Base-by-base conservation (phyloP, 257 asterid genomes). In the Asclepias syriaca region DNA sequence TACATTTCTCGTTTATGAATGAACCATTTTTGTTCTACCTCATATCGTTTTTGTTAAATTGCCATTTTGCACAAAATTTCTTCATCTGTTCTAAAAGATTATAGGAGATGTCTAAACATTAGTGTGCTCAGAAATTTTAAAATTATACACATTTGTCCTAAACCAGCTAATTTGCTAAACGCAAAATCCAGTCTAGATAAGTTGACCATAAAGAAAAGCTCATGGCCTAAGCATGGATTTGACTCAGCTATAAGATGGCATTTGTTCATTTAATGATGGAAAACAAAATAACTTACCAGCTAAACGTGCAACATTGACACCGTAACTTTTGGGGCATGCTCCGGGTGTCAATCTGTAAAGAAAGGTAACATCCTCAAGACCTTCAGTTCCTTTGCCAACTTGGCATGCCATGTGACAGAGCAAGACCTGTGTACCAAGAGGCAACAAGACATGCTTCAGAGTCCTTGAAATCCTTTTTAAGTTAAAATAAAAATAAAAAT, bases 351-450 rank as follows among this genome's bases (percentile, higher is more conserved):
- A 86, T 77, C 90, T 90, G 85, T 91, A 92, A 6, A 94, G 97
- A 82, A 94, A 94, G 69, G 90, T 84, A 73, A 90, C 98, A 84
- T 94, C 98, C 84, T 90, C 99, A 13, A 89, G 84, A 79, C 89
- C 92, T 22, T 34, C 72, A 67, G 39, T 82, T 75, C 92, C 98
- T 85, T 86, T 79, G 51, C 79, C 87, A 66, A 91, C 89, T 81
- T 90, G 93, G 93, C 99, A 92, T 70, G 88, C 97, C 99, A 90
- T 91, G 73, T 94, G 99, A 77, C 93, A 87, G 29, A 91, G 95
- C 19, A 91, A 80, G 69, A 94, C 95, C 99, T 94, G 82, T 57
- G 70, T 27, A 72, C 65, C 73, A 68, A 45, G 56, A 55, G 53
- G 32, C 68, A 55, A 48, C 32, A 49, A 45, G 46, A 73, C 16